Conservation (phyloP, 2,329 filamentous ascomycete species). For the Colletotrichum sublineola region DNA sequence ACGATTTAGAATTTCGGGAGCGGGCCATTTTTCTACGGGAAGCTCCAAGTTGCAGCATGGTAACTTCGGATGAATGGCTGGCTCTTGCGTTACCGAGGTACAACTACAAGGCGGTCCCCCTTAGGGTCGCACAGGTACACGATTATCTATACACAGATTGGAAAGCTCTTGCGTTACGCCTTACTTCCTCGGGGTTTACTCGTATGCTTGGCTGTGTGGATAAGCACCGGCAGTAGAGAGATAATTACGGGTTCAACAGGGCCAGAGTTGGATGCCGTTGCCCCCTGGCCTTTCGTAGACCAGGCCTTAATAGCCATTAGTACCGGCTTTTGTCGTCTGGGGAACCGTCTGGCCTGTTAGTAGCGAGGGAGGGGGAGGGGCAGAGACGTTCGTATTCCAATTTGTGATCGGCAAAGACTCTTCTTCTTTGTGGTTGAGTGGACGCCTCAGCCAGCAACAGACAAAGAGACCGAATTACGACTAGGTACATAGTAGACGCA, state of each 20-base stretch:
- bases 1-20: conserved; percentile 36
- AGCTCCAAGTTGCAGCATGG: conserved; percentile 6
- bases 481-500: not conserved
- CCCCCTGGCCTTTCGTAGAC: not conserved
- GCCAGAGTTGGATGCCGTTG: conserved; percentile 4
- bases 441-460: not conserved
- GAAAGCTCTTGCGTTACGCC: conserved; percentile 12
- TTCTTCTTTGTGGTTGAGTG: not conserved
- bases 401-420: conserved; percentile 13
- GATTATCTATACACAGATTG: too few species aligned
- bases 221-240: not conserved
- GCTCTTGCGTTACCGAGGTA: conserved; percentile 10
- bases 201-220: conserved; percentile 9
- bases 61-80: conserved; percentile 37
- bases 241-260: conserved; percentile 16
- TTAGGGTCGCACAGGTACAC: too few species aligned
- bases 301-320: conserved; percentile 20
- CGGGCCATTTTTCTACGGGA: conserved; percentile 20
- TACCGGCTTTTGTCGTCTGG: conserved; percentile 31
- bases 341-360: conserved; percentile 24
- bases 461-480: conserved; percentile 2
- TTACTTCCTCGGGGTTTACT: conserved; percentile 3
- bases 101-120: too few species aligned
- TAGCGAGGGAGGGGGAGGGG: conserved; percentile 8
- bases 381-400: not conserved